A percentile compares a stretch with the other conserved stretches of the same genome.
Conservation (phyloP, 148 eudicot genomes). For the Amaranthus cruentus region DNA sequence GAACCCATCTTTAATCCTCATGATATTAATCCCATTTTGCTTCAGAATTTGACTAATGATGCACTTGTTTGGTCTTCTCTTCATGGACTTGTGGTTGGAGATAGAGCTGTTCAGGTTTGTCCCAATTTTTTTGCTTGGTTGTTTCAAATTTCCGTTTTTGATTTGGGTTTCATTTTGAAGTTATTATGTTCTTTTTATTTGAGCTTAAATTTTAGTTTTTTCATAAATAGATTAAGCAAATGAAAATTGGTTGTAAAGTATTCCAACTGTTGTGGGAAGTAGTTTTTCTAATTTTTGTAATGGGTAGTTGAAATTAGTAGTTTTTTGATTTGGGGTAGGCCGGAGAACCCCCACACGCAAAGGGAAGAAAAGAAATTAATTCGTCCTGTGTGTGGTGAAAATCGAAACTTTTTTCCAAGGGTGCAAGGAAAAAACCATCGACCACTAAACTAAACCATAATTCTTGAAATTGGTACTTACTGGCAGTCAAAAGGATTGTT, state of each 20-base stretch:
- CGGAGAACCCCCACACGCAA: too few relatives aligned
- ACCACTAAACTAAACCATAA: too few relatives aligned
- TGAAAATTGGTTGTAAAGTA: background rate
- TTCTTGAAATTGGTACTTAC: too few relatives aligned
- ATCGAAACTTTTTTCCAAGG: too few relatives aligned
- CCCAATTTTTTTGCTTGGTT: background rate
- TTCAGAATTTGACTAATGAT: constrained; percentile 58
- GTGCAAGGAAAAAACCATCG: too few relatives aligned
- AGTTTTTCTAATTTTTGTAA: too few relatives aligned
- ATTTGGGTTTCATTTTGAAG: constrained; percentile 9
- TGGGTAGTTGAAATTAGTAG: too few relatives aligned
- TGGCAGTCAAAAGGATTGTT: too few relatives aligned
- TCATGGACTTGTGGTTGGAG: constrained; percentile 87
- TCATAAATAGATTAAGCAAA: background rate
- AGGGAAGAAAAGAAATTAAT: too few relatives aligned
- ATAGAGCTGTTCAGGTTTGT: constrained; percentile 58
- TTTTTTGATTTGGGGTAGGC: too few relatives aligned
- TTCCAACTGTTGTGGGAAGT: too few relatives aligned
- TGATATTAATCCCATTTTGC: constrained; percentile 43
- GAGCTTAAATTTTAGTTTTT: background rate
- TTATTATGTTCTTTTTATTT: background rate
- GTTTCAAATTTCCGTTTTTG: background rate
- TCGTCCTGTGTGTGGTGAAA: too few relatives aligned
- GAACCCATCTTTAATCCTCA: constrained; percentile 49
- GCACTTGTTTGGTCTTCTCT: constrained; percentile 83